Evolutionary conservation across 2,329 filamentous ascomycete genomes (phyloP).

Genomic region (Diaporthe amygdali): DNA sequence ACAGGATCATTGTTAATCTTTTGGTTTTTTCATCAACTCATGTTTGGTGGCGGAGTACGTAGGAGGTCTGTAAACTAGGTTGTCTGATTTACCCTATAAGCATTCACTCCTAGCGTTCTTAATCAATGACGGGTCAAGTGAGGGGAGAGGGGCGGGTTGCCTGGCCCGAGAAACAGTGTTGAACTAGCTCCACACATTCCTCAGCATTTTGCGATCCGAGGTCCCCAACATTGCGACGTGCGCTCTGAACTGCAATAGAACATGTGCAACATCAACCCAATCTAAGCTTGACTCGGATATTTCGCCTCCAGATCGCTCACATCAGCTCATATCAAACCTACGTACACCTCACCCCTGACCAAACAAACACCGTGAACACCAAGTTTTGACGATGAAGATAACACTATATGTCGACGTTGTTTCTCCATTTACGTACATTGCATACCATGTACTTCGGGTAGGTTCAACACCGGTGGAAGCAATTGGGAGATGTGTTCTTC

Average conservation of each 20-base stretch:
- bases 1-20: no score
- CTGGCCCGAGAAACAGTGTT: not conserved
- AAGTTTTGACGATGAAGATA: constrained; percentile 34
- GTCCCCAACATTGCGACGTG: not conserved
- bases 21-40: no score
- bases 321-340: no score
- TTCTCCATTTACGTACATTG: constrained; percentile 45
- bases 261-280: no score
- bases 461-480: constrained; percentile 23
- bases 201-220: not conserved
- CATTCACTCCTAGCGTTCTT: not conserved
- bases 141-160: not conserved
- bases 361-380: no score
- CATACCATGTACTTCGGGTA: constrained; percentile 44
- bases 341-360: no score
- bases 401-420: constrained; percentile 45
- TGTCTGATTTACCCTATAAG: not conserved
- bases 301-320: no score
- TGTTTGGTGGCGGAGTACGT: no score
- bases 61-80: no score
- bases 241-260: no score
- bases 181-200: not conserved
- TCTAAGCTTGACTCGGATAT: no score
- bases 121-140: no score
- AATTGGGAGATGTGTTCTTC: not conserved